phyloP scores from a whole-genome alignment of 306 rosid genomes.

The Albizia julibrissin region DNA sequence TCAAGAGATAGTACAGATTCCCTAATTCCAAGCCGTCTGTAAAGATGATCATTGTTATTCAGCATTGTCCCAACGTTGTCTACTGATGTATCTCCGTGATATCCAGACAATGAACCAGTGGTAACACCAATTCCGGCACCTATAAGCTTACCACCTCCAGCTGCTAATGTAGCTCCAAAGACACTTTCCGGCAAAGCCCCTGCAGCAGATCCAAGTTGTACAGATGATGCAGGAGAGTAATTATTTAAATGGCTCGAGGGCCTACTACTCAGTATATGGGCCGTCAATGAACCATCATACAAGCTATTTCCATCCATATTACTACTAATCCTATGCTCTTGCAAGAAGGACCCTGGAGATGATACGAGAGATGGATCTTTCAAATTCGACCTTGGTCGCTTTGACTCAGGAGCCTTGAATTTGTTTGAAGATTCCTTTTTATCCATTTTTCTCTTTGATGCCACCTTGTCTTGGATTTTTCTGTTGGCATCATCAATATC shows the following conservation, averaged over 20 bases:
- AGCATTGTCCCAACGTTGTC: slow-evolving; percentile 38
- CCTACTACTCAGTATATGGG: slow-evolving; percentile 34
- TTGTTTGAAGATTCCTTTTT: slow-evolving; percentile 31
- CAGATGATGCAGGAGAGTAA: slow-evolving; percentile 41
- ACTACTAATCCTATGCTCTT: slow-evolving; percentile 44
- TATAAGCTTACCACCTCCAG: slow-evolving; percentile 13
- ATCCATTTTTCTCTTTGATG: slow-evolving; percentile 47
- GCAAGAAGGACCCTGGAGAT: slow-evolving; percentile 38
- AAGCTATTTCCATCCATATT: slow-evolving; percentile 40
- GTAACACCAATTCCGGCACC: slow-evolving; percentile 33
- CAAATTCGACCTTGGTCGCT: slow-evolving; percentile 38
- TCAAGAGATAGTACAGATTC: slow-evolving; percentile 45
- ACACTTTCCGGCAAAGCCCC: slow-evolving; percentile 39
- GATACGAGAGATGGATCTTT: slow-evolving; percentile 40
- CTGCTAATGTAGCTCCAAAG: slow-evolving; percentile 34
- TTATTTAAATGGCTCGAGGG: slow-evolving; percentile 37
- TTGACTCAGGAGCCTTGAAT: slow-evolving; percentile 39
- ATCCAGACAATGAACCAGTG: slow-evolving; percentile 37
- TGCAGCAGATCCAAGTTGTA: slow-evolving; percentile 38
- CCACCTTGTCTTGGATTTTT: slow-evolving; percentile 37
- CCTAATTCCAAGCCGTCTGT: slow-evolving; percentile 48
- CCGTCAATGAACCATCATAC: slow-evolving; percentile 40
- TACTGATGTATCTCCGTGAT: slow-evolving; percentile 37
- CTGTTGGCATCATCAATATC: slow-evolving; percentile 37
- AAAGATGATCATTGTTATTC: slow-evolving; percentile 28